Percentiles rank a stretch among this genome's conserved stretches.
Conservation (phyloP, 192 early-diverging fungal species). For the Coemansia reversa region DNA sequence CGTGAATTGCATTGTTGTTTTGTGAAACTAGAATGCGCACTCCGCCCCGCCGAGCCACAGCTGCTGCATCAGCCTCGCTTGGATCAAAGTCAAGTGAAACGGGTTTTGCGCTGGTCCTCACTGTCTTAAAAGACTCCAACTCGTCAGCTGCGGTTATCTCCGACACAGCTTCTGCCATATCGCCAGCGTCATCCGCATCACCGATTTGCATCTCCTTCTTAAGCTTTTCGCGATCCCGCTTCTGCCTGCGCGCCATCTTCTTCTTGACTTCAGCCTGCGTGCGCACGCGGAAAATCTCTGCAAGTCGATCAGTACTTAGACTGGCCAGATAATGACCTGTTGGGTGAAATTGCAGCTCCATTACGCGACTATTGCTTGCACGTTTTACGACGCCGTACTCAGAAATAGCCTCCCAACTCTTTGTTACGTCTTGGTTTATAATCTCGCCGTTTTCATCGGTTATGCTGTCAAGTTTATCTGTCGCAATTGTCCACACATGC, state of each 20-base stretch:
- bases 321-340: conserved; percentile 75
- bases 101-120: conserved; percentile 77
- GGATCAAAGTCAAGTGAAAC: conserved; percentile 62
- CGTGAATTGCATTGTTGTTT: conserved; percentile 81
- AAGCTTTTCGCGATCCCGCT: conserved; percentile 74
- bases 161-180: conserved; percentile 30
- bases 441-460: conserved; percentile 21
- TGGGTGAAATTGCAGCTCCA: conserved; percentile 78
- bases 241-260: conserved; percentile 75
- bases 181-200: conserved; percentile 16
- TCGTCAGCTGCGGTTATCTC: conserved; percentile 72
- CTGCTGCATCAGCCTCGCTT: conserved; percentile 21
- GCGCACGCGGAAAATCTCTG: conserved; percentile 83
- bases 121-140: conserved; percentile 67
- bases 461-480: conserved; percentile 20
- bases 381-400: conserved; percentile 77
- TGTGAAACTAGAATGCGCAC: conserved; percentile 67
- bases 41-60: conserved; percentile 25
- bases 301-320: conserved; percentile 72
- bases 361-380: conserved; percentile 76
- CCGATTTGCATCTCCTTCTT: conserved; percentile 46
- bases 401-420: conserved; percentile 65
- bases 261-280: conserved; percentile 80
- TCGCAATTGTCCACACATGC: conserved; percentile 84
- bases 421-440: conserved; percentile 22